Conservation (phyloP, 306 rosid species). For the Rosa lucieae region DNA sequence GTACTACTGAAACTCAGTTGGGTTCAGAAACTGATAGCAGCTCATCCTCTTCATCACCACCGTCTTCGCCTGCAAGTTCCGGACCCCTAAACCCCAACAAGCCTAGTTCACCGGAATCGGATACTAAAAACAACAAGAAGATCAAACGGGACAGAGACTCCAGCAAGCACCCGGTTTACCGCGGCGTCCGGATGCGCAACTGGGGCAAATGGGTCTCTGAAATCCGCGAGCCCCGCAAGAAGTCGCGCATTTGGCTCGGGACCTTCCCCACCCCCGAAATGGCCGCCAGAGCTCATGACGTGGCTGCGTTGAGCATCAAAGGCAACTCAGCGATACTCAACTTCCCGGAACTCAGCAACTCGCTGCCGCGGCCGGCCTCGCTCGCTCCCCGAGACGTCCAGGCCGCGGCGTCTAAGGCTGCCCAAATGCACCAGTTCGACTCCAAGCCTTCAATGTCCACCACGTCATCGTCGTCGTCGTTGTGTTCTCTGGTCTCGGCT, state of each 20-base stretch:
- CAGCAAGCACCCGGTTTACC: conserved; percentile 56
- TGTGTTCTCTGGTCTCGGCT: conserved; percentile 35
- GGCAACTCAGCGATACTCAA: conserved; percentile 83
- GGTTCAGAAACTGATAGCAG: conserved; percentile 19
- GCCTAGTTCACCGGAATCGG: background rate
- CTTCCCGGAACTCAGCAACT: conserved; percentile 66
- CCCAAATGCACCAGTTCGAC: conserved; percentile 59
- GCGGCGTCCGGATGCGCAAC: conserved; percentile 88
- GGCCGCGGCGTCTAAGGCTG: conserved; percentile 87
- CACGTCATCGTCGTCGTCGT: conserved; percentile 18
- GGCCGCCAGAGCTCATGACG: conserved; percentile 99
- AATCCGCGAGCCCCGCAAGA: conserved; percentile 92
- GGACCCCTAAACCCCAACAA: background rate
- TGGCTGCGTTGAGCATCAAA: conserved; percentile 87
- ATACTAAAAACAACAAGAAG: conserved; percentile 8
- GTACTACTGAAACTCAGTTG: background rate
- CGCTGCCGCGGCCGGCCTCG: conserved; percentile 79
- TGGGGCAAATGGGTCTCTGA: conserved; percentile 99
- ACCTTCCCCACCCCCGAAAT: conserved; percentile 85
- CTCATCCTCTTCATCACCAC: conserved; percentile 11
- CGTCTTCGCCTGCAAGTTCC: conserved; percentile 25
- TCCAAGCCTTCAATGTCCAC: conserved; percentile 5
- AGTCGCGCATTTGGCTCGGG: conserved; percentile 97
- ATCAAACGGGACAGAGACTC: conserved; percentile 55
- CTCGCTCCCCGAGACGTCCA: conserved; percentile 79